A percentile compares a stretch with the other conserved stretches of the same genome.
phyloP scores from a whole-genome alignment of 257 asterid genomes.

The Solanum verrucosum region DNA sequence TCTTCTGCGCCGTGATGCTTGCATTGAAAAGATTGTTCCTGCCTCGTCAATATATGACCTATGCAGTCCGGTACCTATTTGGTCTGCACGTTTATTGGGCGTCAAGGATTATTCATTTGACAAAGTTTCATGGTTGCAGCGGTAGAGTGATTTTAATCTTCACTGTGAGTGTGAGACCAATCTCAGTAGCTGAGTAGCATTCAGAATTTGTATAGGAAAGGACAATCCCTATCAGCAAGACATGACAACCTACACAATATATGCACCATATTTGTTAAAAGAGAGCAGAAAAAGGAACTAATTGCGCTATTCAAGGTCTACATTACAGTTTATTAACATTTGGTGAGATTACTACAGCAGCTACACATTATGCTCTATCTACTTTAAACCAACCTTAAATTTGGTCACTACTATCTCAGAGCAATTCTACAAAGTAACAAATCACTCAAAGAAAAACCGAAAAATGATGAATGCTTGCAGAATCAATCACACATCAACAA shows the following conservation, averaged over 20 bases:
- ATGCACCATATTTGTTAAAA: neutral
- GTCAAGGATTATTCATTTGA: neutral
- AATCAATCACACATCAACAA: neutral
- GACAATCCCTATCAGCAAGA: neutral
- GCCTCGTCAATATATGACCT: neutral
- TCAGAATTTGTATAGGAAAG: neutral
- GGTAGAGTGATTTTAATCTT: neutral
- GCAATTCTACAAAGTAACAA: neutral
- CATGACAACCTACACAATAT: neutral
- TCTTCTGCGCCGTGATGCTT: constrained; percentile 34
- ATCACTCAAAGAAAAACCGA: neutral
- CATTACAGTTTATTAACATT: neutral
- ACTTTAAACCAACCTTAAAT: neutral
- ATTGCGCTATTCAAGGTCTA: neutral
- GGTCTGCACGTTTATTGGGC: neutral
- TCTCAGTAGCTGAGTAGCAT: neutral
- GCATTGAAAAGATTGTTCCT: constrained; percentile 21
- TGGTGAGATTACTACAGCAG: neutral
- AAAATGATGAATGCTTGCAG: neutral
- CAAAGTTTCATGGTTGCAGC: neutral
- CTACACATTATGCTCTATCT: neutral
- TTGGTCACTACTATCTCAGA: neutral
- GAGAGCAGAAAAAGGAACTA: neutral
- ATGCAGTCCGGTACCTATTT: neutral
- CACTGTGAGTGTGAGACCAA: neutral